These are phyloP conservation scores for Ophiostoma sp. DNA, from an alignment of 2,329 filamentous ascomycete species.

Conservation along the genomic window DNA sequence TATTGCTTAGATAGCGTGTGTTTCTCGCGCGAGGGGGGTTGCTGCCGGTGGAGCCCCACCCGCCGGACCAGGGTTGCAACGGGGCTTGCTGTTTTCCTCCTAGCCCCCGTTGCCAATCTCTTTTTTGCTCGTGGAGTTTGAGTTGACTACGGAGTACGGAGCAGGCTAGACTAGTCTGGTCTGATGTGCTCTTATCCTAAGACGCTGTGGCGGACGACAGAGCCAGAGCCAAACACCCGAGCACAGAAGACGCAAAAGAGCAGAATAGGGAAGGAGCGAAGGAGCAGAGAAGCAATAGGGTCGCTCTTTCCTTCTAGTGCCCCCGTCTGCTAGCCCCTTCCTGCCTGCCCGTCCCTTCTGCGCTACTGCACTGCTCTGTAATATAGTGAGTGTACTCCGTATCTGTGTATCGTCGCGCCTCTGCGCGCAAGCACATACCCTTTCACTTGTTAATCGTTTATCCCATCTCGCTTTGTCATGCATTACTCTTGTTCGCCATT, in stretches of 20 bases:
- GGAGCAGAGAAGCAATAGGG: neutral
- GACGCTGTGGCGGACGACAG: too few relatives aligned
- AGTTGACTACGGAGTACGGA: neutral
- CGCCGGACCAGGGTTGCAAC: slow-evolving; percentile 17
- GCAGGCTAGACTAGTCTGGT: neutral
- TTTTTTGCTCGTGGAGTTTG: slow-evolving; percentile 15
- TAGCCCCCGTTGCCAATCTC: slow-evolving; percentile 27
- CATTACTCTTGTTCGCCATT: neutral
- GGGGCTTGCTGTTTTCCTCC: slow-evolving; percentile 25
- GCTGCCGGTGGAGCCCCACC: slow-evolving; percentile 25
- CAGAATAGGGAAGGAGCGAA: slow-evolving; percentile 1
- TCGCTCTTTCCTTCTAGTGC: neutral
- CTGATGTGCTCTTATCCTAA: too few relatives aligned
- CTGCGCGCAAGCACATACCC: neutral
- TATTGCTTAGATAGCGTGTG: slow-evolving; percentile 1
- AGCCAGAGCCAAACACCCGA: too few relatives aligned
- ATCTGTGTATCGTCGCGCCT: too few relatives aligned
- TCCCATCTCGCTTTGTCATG: neutral
- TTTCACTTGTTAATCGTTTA: neutral
- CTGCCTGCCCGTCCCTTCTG: slow-evolving; percentile 6
- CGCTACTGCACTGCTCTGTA: slow-evolving; percentile 11
- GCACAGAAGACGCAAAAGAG: too few relatives aligned
- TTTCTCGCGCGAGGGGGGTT: slow-evolving; percentile 17
- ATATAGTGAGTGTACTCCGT: neutral
- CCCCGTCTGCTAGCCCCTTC: neutral